Percentiles rank a stretch among this genome's conserved stretches.
Conservation (phyloP, 495 filamentous ascomycete species). For the Articulospora tetracladia region DNA sequence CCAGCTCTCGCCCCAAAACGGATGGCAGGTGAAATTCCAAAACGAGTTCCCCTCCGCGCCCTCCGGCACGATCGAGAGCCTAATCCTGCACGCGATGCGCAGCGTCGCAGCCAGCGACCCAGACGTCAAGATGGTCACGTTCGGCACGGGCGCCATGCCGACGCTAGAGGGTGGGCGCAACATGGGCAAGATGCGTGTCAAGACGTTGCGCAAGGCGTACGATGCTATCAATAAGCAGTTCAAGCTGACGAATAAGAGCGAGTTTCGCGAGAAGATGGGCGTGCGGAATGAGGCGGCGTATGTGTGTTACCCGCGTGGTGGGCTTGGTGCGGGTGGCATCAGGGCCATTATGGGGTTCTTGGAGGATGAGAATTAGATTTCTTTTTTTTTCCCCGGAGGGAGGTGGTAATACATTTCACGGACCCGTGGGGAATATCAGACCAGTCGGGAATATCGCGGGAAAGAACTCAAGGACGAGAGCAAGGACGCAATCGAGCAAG, state of each 20-base stretch:
- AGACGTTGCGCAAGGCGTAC: conserved; percentile 72
- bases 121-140: conserved; percentile 61
- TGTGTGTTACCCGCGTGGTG: conserved; percentile 77
- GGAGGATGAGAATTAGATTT: conserved; percentile 55
- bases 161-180: conserved; percentile 70
- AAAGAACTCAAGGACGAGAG: too few species aligned
- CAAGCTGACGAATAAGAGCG: conserved; percentile 74
- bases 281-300: conserved; percentile 72
- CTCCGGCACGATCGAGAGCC: conserved; percentile 73
- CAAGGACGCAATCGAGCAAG: too few species aligned
- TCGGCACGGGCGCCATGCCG: conserved; percentile 69
- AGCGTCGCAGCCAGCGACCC: conserved; percentile 54
- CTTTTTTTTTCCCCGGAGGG: not conserved
- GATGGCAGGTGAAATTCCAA: conserved; percentile 85
- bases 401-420: not conserved
- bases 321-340: conserved; percentile 70
- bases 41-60: conserved; percentile 80
- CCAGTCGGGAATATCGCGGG: too few species aligned
- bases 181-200: conserved; percentile 66
- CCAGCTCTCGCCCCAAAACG: conserved; percentile 68
- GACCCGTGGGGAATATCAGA: too few species aligned
- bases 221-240: conserved; percentile 72
- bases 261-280: conserved; percentile 84
- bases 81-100: conserved; percentile 75
- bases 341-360: conserved; percentile 80